Percentiles rank a stretch among this genome's conserved stretches.
phyloP scores from a whole-genome alignment of 2,329 filamentous ascomycete genomes.

The Arthrinium puccinioides region DNA sequence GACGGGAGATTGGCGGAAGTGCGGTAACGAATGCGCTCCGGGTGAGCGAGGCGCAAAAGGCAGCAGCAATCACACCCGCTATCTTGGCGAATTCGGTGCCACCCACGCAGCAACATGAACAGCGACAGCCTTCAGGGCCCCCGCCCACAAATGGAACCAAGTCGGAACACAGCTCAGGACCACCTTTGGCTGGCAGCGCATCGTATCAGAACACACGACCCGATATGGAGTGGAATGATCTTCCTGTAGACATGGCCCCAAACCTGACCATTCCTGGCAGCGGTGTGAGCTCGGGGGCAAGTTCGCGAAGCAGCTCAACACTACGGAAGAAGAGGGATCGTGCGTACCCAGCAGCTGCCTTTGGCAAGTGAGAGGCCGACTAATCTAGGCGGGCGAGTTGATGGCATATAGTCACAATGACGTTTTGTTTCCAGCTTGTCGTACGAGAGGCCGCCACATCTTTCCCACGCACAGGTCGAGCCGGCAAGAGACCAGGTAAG shows the following conservation, averaged over 20 bases:
- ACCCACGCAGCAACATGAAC: conserved; percentile 6
- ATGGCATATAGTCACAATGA: too few relatives aligned
- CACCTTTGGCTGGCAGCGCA: conserved; percentile 23
- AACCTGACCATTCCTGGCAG: conserved; percentile 15
- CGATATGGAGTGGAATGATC: conserved; percentile 58
- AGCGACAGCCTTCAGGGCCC: conserved; percentile 3
- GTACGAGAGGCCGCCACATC: too few relatives aligned
- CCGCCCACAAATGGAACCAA: conserved; percentile 10
- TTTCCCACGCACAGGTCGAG: too few relatives aligned
- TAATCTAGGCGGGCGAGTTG: too few relatives aligned
- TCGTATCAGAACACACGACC: conserved; percentile 55
- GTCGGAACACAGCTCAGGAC: conserved; percentile 13
- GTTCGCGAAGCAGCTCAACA: conserved; percentile 49
- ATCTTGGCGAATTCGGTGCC: conserved; percentile 7
- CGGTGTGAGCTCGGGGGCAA: conserved; percentile 31
- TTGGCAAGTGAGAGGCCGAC: too few relatives aligned
- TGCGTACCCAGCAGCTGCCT: conserved; percentile 55
- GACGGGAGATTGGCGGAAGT: conserved; percentile 30
- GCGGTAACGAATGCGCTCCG: conserved; percentile 8
- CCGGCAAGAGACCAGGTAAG: too few relatives aligned
- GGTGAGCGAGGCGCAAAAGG: background rate
- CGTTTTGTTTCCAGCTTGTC: too few relatives aligned
- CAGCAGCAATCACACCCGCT: background rate
- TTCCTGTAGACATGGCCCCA: conserved; percentile 49
- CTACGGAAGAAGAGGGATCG: conserved; percentile 52